Percentiles rank a stretch among this genome's conserved stretches.
These are phyloP conservation scores for Aspergillus phoenicis DNA, from an alignment of 2,329 filamentous ascomycete genomes.

Conservation along the genomic window DNA sequence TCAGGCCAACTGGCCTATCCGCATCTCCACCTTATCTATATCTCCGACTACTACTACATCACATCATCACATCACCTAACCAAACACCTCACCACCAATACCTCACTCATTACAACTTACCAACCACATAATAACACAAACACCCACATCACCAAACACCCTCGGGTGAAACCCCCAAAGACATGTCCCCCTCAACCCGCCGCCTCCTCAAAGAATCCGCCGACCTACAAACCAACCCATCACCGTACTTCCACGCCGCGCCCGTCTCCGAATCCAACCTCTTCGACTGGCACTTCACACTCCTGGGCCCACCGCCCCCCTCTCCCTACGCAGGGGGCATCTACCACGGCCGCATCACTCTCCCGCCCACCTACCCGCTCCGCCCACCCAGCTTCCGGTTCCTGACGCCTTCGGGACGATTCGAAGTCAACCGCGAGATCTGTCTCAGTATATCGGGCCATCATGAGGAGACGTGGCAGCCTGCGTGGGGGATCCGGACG, in stretches of 20 bases:
- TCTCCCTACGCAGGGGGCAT: constrained; percentile 79
- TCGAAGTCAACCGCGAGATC: constrained; percentile 96
- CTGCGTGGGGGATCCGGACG: constrained; percentile 93
- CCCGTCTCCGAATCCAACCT: constrained; percentile 82
- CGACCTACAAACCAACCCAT: constrained; percentile 78
- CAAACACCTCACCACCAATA: neutral
- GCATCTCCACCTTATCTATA: neutral
- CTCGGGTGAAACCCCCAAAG: no score
- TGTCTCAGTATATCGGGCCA: constrained; percentile 92
- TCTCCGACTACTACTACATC: neutral
- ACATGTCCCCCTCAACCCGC: constrained; percentile 40
- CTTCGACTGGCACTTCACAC: constrained; percentile 98
- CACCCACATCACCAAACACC: no score
- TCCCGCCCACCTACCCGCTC: constrained; percentile 86
- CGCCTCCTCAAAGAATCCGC: constrained; percentile 75
- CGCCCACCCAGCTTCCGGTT: constrained; percentile 96
- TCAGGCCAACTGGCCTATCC: constrained; percentile 15
- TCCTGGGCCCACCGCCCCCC: constrained; percentile 79
- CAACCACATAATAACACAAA: neutral
- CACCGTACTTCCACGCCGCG: constrained; percentile 79
- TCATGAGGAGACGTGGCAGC: constrained; percentile 98
- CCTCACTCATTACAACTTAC: neutral
- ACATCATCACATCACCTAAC: neutral
- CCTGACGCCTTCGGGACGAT: constrained; percentile 84
- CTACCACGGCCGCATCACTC: constrained; percentile 93